Conservation (phyloP, 2,329 filamentous ascomycete genomes). For the Microcera coccophila region DNA sequence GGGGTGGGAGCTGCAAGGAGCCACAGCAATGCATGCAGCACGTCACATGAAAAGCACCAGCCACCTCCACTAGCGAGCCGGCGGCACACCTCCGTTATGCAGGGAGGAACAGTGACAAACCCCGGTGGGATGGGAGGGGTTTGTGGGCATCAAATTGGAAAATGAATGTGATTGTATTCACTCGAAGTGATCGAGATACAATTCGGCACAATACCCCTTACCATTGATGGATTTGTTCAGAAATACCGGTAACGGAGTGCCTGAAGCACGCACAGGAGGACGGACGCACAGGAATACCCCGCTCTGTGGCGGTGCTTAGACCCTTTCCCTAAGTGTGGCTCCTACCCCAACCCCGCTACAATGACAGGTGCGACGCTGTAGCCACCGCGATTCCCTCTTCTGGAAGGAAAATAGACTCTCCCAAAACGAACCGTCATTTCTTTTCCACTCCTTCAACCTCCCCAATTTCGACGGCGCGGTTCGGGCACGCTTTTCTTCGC, state of each 20-base stretch:
- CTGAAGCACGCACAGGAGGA: too few relatives aligned
- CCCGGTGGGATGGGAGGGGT: neutral
- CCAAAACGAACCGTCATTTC: neutral
- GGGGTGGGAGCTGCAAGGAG: neutral
- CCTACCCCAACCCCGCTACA: slow-evolving; percentile 19
- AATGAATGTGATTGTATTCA: too few relatives aligned
- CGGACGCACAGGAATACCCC: slow-evolving; percentile 18
- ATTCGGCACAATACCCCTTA: too few relatives aligned
- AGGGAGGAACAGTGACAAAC: neutral
- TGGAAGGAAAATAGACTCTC: neutral
- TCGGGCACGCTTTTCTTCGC: neutral
- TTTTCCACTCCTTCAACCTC: neutral
- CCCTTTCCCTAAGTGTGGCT: slow-evolving; percentile 6
- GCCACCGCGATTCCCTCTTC: neutral
- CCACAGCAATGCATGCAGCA: neutral
- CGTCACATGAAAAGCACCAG: neutral
- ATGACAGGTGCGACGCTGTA: slow-evolving; percentile 18
- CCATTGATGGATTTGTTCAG: too few relatives aligned
- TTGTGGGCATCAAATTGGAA: too few relatives aligned
- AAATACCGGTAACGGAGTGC: too few relatives aligned
- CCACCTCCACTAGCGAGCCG: neutral
- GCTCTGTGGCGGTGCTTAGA: slow-evolving; percentile 25
- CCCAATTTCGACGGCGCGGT: neutral
- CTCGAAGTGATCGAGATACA: too few relatives aligned
- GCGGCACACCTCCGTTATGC: neutral